Evolutionary conservation across 768 basidiomycete species (phyloP), one percentile per base, ranked within the genome.

Genomic region (Termitomyces heimii): DNA sequence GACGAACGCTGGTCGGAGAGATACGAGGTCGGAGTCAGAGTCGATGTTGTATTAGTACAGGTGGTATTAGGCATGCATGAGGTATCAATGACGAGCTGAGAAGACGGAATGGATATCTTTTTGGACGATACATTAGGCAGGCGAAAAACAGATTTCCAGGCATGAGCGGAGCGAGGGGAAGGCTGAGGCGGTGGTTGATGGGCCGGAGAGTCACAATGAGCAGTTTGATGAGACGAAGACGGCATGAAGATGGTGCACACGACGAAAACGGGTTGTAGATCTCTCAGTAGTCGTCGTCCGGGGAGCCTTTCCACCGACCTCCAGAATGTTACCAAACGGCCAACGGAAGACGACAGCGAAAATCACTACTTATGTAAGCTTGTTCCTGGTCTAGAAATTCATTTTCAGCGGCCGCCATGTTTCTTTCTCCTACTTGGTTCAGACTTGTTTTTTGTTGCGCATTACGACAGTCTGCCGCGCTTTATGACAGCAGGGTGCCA

Each of bases 71-170:
- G 70, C 13, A 77, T 58, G 55, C 71, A 50, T 60, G 70, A 68
- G 59, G 83, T 79, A 69, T 88, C 81, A 56, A 84, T 71, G 47
- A 80, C 67, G 55, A 84, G 71, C 20, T 79, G 68, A 46, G 82
- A 67, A 39, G 68, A 66, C 61, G 73, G 75, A 42, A 62, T 67
- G 24, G 74, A 61, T 34, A 77, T 71, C 71, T 84, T 89, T 75
- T 81, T 86, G 49, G 82, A 81, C 8, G 87, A 86, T 32, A 77
- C 70, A 64, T 76, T 86, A 28, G 77, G 83, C 57, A 90, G 75
- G 60, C 88, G 83, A 73, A 92, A 85, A 60, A 90, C 79, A 22
- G 86, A 83, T 71, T 85, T 90, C 89, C 89, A 92, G 52, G 76
- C 66, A 47, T 69, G 66, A 60, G 74, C 63, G 43, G 70, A 70